phyloP scores from a whole-genome alignment of 164 flowering plant species.

The Vitis rupestris region DNA sequence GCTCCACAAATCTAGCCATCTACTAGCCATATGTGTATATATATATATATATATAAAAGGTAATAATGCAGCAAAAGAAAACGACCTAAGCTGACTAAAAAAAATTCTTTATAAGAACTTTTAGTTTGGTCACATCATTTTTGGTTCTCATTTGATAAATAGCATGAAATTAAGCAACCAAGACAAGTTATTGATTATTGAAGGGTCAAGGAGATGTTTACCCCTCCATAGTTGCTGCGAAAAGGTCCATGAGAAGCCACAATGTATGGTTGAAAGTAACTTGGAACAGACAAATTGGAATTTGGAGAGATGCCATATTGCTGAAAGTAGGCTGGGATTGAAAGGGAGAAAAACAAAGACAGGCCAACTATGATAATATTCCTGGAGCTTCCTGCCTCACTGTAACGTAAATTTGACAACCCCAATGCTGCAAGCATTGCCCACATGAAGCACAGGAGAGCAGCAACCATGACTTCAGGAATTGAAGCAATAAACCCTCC shows the following conservation, averaged over 20 bases:
- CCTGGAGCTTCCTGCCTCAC: constrained; percentile 99
- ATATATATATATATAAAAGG: too few species aligned
- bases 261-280: constrained; percentile 88
- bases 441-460: constrained; percentile 97
- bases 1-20: background rate
- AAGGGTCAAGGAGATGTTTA: constrained; percentile 32
- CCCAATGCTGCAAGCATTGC: constrained; percentile 98
- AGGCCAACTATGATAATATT: constrained; percentile 94
- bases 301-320: constrained; percentile 83
- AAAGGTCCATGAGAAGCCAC: constrained; percentile 97
- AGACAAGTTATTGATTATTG: background rate
- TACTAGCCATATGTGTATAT: too few species aligned
- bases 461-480: constrained; percentile 94
- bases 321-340: constrained; percentile 96
- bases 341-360: constrained; percentile 84
- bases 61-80: background rate
- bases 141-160: background rate
- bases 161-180: background rate
- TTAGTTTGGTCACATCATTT: background rate
- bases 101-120: background rate
- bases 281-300: constrained; percentile 77
- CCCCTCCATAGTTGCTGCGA: constrained; percentile 74
- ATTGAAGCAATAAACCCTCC: constrained; percentile 97
- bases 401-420: constrained; percentile 87
- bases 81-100: too few species aligned